A percentile compares a stretch with the other conserved stretches of the same genome.
phyloP scores from a whole-genome alignment of 495 filamentous ascomycete genomes.

The Neurospora pannonica region DNA sequence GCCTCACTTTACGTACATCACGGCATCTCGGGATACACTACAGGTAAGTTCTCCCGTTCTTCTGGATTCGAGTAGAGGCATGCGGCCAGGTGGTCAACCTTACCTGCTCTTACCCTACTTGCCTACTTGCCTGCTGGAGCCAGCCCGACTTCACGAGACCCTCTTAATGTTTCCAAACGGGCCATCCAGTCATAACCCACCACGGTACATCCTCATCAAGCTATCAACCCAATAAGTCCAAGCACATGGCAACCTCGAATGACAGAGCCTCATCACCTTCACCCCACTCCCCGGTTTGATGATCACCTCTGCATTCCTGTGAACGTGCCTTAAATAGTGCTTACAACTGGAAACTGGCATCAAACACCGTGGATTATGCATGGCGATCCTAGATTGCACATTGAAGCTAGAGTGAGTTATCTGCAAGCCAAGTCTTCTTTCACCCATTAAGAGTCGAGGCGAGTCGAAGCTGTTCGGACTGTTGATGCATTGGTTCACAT shows the following conservation, averaged over 20 bases:
- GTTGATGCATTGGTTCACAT: neutral
- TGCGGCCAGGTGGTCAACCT: neutral
- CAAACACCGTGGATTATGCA: neutral
- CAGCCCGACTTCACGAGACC: too few species aligned
- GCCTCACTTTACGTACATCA: neutral
- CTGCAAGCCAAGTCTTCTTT: neutral
- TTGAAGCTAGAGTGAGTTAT: neutral
- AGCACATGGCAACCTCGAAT: neutral
- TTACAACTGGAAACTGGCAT: neutral
- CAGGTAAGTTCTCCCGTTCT: neutral
- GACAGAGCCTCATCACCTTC: neutral
- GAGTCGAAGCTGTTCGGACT: neutral
- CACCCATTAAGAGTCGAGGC: neutral
- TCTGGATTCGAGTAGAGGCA: neutral
- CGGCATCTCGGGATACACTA: neutral
- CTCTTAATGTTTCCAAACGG: too few species aligned
- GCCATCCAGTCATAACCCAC: neutral
- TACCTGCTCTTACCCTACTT: neutral
- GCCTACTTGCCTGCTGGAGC: too few species aligned
- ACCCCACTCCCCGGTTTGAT: neutral
- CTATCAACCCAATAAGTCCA: neutral
- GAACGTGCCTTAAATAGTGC: neutral
- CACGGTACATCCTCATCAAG: neutral
- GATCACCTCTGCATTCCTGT: neutral
- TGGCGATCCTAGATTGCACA: neutral